Evolutionary conservation across 306 rosid species (phyloP).

Genomic region (Pyrus pyrifolia): DNA sequence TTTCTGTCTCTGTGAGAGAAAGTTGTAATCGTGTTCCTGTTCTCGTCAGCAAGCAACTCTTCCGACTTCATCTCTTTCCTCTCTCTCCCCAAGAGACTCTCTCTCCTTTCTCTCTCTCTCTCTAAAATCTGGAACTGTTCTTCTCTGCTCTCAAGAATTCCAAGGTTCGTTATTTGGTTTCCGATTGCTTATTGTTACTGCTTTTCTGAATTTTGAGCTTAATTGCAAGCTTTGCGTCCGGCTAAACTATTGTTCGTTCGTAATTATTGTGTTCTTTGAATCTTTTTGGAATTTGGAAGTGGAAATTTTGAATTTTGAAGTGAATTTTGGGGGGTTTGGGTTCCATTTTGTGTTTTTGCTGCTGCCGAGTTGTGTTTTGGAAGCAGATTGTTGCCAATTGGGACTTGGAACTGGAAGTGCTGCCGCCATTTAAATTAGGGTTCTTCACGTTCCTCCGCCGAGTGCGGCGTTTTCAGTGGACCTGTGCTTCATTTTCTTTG

Average conservation of each 20-base stretch:
- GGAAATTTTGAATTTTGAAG: not conserved
- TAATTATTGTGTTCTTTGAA: not conserved
- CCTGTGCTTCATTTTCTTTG: not conserved
- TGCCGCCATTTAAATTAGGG: constrained; percentile 19
- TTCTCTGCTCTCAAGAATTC: constrained; percentile 15
- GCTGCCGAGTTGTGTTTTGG: constrained; percentile 5
- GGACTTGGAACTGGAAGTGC: not conserved
- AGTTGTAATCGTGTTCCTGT: constrained; percentile 27
- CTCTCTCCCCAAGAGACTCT: not conserved
- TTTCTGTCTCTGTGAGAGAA: constrained; percentile 19
- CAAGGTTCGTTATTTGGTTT: constrained; percentile 32
- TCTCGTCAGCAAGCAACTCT: constrained; percentile 16
- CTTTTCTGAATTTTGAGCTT: not conserved
- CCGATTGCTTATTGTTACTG: not conserved
- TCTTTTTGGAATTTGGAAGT: not conserved
- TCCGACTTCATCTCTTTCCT: not conserved
- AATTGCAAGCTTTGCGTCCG: not conserved
- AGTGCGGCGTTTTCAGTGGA: not conserved
- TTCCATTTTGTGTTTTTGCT: constrained; percentile 2
- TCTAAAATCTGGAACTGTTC: not conserved
- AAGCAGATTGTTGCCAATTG: constrained; percentile 9
- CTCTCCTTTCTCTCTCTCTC: constrained; percentile 3
- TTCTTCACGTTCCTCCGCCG: not conserved
- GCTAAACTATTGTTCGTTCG: not conserved
- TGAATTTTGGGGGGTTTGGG: constrained; percentile 12